A percentile compares a stretch with the other conserved stretches of the same genome.
These are phyloP conservation scores for Insectozyma bohioensis DNA, from an alignment of 1,139 yeast species.

Conservation along the genomic window DNA sequence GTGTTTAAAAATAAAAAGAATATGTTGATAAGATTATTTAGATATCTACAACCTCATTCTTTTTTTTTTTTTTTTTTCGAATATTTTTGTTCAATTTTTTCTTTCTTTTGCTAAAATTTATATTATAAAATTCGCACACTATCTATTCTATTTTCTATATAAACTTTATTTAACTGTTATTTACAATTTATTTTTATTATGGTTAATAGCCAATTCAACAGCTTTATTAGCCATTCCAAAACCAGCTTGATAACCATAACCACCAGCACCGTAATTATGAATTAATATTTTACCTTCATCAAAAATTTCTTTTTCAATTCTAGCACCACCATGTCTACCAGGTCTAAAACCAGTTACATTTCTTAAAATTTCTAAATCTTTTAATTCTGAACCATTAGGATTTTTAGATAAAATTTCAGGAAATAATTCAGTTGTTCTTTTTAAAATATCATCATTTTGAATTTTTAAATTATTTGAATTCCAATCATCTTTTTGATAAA, in stretches of 20 bases:
- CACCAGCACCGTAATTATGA: slow-evolving; percentile 52
- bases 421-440: slow-evolving; percentile 51
- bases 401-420: slow-evolving; percentile 52
- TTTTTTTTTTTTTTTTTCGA: too few relatives aligned
- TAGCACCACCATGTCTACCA: slow-evolving; percentile 63
- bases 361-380: slow-evolving; percentile 44
- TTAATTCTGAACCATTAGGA: slow-evolving; percentile 18
- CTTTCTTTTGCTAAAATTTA: slow-evolving; percentile 1
- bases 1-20: background rate
- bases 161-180: too few relatives aligned
- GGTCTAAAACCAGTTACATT: slow-evolving; percentile 73
- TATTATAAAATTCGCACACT: background rate
- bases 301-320: slow-evolving; percentile 53
- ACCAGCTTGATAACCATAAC: slow-evolving; percentile 48
- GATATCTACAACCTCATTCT: too few relatives aligned
- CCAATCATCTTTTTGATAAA: slow-evolving; percentile 57
- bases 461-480: slow-evolving; percentile 52
- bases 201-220: slow-evolving; percentile 19
- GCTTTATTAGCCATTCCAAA: slow-evolving; percentile 42
- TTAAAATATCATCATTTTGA: slow-evolving; percentile 58
- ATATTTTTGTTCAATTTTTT: background rate
- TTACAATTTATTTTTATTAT: too few relatives aligned
- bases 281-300: slow-evolving; percentile 34
- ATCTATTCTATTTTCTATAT: too few relatives aligned
- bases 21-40: background rate